Conservation (phyloP, 2,329 filamentous ascomycete genomes). For the Exophiala xenobiotica region DNA sequence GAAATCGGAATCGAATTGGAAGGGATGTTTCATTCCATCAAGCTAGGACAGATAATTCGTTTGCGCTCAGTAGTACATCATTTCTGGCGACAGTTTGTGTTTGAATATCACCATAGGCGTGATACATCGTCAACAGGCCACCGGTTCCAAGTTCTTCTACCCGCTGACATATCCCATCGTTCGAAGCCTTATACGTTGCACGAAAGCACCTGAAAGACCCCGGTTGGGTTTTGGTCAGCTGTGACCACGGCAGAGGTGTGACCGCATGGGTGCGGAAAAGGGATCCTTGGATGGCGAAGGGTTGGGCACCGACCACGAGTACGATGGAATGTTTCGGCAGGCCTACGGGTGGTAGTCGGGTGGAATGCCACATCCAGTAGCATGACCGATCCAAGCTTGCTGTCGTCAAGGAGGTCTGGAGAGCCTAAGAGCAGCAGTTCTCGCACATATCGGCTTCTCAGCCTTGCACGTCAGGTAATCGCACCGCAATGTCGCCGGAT, state of each 20-base stretch:
- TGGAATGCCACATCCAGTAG: too few species aligned
- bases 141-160: too few species aligned
- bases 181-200: too few species aligned
- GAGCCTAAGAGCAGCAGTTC: background rate
- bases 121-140: background rate
- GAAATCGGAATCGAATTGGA: background rate
- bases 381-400: too few species aligned
- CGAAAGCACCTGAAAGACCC: too few species aligned
- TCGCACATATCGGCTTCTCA: conserved; percentile 3
- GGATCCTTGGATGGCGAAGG: too few species aligned
- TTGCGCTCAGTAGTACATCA: background rate
- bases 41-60: background rate
- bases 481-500: conserved; percentile 91
- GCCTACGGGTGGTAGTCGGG: too few species aligned
- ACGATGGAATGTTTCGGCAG: too few species aligned
- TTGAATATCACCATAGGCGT: background rate
- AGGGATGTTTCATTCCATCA: background rate
- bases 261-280: too few species aligned
- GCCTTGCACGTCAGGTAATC: conserved; percentile 79
- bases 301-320: too few species aligned
- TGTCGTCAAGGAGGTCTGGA: background rate
- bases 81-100: background rate
- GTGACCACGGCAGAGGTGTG: too few species aligned
- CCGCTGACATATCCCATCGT: background rate
- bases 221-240: too few species aligned